Conservation (phyloP, 1,284 basidiomycete species). For the Apiotrichum domesticum region DNA sequence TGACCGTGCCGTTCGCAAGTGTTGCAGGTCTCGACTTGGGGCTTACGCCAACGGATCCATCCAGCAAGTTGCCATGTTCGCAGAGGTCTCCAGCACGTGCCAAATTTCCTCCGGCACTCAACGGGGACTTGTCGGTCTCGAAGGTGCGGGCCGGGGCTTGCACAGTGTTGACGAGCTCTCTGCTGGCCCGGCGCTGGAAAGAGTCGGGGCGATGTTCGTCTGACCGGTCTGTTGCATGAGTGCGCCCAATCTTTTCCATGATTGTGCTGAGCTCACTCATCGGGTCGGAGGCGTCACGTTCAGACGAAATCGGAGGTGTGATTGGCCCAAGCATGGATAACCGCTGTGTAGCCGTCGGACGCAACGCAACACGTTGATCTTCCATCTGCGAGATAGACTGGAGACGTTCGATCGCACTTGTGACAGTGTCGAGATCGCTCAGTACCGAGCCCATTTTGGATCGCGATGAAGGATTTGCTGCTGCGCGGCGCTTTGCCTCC, state of each 20-base stretch:
- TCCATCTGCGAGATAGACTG: constrained; percentile 72
- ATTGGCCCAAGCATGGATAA: not conserved
- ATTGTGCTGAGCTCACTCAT: constrained; percentile 36
- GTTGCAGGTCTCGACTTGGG: no score
- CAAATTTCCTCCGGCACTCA: not conserved
- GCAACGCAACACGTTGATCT: constrained; percentile 78
- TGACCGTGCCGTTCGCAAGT: not conserved
- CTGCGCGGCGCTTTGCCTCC: not conserved
- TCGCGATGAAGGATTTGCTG: not conserved
- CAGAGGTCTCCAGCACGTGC: not conserved
- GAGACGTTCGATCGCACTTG: constrained; percentile 76
- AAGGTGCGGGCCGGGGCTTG: not conserved
- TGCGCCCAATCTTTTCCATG: constrained; percentile 22
- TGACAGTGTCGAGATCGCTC: constrained; percentile 69
- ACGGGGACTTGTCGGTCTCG: not conserved
- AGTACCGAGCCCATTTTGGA: constrained; percentile 4
- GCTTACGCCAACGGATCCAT: no score
- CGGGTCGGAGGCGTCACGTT: constrained; percentile 9
- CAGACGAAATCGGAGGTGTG: not conserved
- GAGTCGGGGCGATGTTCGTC: constrained; percentile 20
- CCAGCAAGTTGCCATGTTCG: no score
- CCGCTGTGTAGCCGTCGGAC: constrained; percentile 23
- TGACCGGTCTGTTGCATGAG: not conserved
- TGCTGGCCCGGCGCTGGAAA: not conserved
- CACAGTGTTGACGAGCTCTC: not conserved